Percentiles rank a stretch among this genome's conserved stretches.
These are phyloP conservation scores for Xylaria polymorpha DNA, from an alignment of 2,329 filamentous ascomycete species.

Conservation along the genomic window DNA sequence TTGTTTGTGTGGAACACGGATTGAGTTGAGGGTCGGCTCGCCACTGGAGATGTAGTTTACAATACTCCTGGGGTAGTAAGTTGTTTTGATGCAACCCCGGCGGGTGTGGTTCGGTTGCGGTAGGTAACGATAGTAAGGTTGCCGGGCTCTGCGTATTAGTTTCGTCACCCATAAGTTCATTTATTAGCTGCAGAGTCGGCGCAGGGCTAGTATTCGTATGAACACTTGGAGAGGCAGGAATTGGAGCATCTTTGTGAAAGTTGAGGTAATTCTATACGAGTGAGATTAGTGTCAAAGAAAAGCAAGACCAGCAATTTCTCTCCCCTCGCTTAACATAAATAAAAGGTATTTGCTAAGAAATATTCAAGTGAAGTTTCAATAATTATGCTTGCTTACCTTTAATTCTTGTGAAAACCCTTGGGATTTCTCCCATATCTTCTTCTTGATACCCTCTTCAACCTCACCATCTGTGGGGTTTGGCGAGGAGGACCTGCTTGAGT, in stretches of 20 bases:
- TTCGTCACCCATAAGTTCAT: neutral
- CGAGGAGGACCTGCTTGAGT: neutral
- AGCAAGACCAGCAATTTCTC: neutral
- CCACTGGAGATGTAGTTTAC: neutral
- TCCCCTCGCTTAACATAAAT: neutral
- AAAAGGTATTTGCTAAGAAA: neutral
- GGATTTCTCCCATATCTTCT: neutral
- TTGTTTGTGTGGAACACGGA: neutral
- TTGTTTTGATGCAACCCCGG: neutral
- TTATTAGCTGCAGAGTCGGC: neutral
- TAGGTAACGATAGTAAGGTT: neutral
- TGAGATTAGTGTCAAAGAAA: neutral
- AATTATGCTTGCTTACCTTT: conserved; percentile 7
- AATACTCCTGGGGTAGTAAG: neutral
- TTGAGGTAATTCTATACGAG: conserved; percentile 12
- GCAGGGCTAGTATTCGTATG: neutral
- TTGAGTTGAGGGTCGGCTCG: neutral
- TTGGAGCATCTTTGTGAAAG: neutral
- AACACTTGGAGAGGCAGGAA: neutral
- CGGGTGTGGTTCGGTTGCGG: neutral
- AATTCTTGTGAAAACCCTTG: neutral
- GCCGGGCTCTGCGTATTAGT: neutral
- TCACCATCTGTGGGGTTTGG: neutral
- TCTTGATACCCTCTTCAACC: neutral
- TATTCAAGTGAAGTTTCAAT: neutral